Evolutionary conservation across 768 basidiomycete genomes (phyloP), one percentile per base, ranked within the genome.

Genomic region (Mycena belliarum): DNA sequence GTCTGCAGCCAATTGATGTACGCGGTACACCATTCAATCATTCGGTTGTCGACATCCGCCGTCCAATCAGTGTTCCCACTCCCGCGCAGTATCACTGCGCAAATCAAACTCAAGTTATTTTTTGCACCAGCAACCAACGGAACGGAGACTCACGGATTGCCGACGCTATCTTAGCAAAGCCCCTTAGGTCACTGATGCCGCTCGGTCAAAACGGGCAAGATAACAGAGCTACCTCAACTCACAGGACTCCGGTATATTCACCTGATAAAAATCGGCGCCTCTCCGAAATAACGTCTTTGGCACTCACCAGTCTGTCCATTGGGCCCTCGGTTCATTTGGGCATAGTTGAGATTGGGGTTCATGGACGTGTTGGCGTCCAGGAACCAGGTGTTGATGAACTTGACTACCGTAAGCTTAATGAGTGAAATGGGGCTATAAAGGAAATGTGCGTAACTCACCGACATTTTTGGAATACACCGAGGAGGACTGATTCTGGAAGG

Each of bases 291-390:
- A 35, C 33, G 40, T 21, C 7, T 26, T n/a, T 10, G 25, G 35
- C 29, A 9, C 46, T 72, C 73, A 55, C 81, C 81, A 20, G 59
- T 49, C 61, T 75, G 70, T 12, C 74, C 73, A 45, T 60, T 60
- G 7, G 77, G 76, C 44, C 78, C 79, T 6, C 78, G 72, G 51
- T 75, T 57, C 69, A 84, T 77, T 60, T 86, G 84, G 0, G 75
- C 79, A 63, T 79, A 89, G 54, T 84, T 75, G 42, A 89, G 71
- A 63, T 86, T 82, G 0, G 86, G 86, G 54, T 83, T 86, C 86
- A 89, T 88, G 40, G 59, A 69, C 1, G 86, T 88, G 6, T 68
- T 72, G 1, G 69, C 55, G 59, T 86, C 75, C 21, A 87, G 63
- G 72, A 88, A 89, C 82, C 84, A 87, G 0, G 80, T 76, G 14